Evolutionary conservation across 352 stramenopile genomes (phyloP).

Genomic region (Globisporangium takayamanum): DNA sequence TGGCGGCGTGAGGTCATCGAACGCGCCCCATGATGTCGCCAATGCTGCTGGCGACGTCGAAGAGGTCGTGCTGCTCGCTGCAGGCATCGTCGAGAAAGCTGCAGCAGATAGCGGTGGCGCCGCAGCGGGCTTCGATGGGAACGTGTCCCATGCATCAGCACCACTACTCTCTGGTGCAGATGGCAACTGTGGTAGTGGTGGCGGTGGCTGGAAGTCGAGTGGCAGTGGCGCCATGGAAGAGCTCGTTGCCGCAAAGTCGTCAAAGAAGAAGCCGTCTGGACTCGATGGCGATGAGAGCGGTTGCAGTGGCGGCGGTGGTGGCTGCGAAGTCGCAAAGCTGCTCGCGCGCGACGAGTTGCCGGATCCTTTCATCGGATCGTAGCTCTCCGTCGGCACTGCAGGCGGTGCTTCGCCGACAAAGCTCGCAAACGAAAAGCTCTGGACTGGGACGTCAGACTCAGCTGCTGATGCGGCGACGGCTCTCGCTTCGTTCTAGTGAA

Average conservation of each 20-base stretch:
- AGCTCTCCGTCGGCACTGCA: constrained; percentile 1
- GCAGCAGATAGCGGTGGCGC: neutral
- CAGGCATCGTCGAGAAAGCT: constrained; percentile 8
- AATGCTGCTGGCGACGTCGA: neutral
- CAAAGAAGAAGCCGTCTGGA: constrained; percentile 8
- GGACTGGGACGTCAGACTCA: constrained; percentile 20
- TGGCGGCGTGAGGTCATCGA: constrained; percentile 8
- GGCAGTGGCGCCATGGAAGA: no score
- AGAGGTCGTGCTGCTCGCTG: neutral
- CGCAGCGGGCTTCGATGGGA: neutral
- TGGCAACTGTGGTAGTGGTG: neutral
- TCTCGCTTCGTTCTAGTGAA: no score
- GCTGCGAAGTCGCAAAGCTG: neutral
- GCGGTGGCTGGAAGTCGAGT: neutral
- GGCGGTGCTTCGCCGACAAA: constrained; percentile 45
- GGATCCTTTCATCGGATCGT: no score
- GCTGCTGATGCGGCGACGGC: no score
- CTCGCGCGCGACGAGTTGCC: neutral
- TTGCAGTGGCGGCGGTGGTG: constrained; percentile 2
- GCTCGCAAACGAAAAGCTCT: constrained; percentile 53
- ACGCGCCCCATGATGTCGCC: constrained; percentile 5
- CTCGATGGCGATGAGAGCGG: constrained; percentile 6
- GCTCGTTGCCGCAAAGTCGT: constrained; percentile 1
- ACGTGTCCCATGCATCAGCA: constrained; percentile 7
- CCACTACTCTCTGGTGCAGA: neutral